Evolutionary conservation across 2,329 filamentous ascomycete species (phyloP).

Genomic region (Zasmidium citrigriseum): DNA sequence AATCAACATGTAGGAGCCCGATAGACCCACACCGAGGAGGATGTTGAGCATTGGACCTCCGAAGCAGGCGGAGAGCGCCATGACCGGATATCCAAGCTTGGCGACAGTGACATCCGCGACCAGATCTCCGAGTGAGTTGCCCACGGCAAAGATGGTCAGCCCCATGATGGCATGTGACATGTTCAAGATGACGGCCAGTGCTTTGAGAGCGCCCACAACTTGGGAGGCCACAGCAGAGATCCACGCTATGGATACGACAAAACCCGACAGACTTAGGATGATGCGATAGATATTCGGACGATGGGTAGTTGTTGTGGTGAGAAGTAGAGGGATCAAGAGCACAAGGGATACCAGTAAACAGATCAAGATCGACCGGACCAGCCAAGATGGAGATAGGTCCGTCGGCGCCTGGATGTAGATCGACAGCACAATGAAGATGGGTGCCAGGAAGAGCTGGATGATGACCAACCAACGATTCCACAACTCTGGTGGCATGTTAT

Average conservation of each 20-base stretch:
- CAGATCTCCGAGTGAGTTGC: constrained; percentile 90
- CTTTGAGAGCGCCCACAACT: constrained; percentile 92
- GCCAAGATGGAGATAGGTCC: constrained; percentile 55
- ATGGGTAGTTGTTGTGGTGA: constrained; percentile 66
- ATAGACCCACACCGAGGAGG: constrained; percentile 87
- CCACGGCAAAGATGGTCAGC: constrained; percentile 92
- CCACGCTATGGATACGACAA: constrained; percentile 90
- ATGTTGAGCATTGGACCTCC: constrained; percentile 99
- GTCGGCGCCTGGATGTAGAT: constrained; percentile 48
- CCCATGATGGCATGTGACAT: constrained; percentile 95
- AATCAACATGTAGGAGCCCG: constrained; percentile 84
- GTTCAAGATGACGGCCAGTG: constrained; percentile 84
- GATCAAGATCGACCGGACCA: constrained; percentile 54
- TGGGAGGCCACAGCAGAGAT: constrained; percentile 94
- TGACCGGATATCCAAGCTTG: constrained; percentile 89
- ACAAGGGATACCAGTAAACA: constrained; percentile 60
- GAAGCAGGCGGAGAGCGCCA: constrained; percentile 93
- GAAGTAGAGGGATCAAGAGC: constrained; percentile 65
- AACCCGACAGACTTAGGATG: constrained; percentile 83
- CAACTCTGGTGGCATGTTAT: constrained; percentile 33
- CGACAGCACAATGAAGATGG: constrained; percentile 77
- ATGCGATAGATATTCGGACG: constrained; percentile 71
- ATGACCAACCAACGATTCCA: constrained; percentile 94
- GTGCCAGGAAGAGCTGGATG: constrained; percentile 83
- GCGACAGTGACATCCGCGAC: constrained; percentile 95